Base-by-base conservation (phyloP, 2,329 filamentous ascomycete genomes). In the Chaetomium sp. region DNA sequence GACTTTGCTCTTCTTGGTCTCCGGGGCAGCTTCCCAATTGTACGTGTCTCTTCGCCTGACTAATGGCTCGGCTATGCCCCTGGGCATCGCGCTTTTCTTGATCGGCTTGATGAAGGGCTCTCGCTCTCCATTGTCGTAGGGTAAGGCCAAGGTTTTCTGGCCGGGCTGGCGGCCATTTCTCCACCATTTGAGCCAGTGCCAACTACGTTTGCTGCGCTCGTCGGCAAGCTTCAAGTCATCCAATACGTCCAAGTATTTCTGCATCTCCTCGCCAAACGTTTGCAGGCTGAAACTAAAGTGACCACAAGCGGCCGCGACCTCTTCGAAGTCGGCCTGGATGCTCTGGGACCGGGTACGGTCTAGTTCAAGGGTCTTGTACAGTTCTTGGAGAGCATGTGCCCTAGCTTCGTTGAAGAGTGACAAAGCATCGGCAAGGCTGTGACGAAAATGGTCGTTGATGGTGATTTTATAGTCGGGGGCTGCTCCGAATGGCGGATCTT, bases 261-360 rank as follows among this genome's bases (percentile, higher is more conserved):
- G 87, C 79, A 96, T 90, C 73, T 97, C 93, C 74, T 96, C 91
- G 0, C 92, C 93, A 73, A 98, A 94, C 70, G 95, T 91, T 68
- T 95, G 86, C 29, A 99, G 81, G 51, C 91, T 96, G 75, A 95
- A 97, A 74, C 91, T 94, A 74, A 98, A 99, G 77, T 98, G 93
- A 0, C 95, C 94, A 73, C 95, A 99, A 63, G 93, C 96, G n/a
- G 95, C 94, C 49, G 94, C 93, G 12, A 98, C 93, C 76, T 99
- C 95, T 75, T 99, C 95, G 64, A 97, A 93, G 75, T 98, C 95
- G 2, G 94, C 95, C 73, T 96, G 90, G 9, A 94, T 84, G 67
- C 90, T 90, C 60, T 92, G 83, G 0, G 90, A 88, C 50, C 87
- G 84, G 3, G 87, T 81, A 64, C 86, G 86, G 12, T 86, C 86